Base-by-base conservation (phyloP, 306 rosid genomes). In the Geum urbanum region DNA sequence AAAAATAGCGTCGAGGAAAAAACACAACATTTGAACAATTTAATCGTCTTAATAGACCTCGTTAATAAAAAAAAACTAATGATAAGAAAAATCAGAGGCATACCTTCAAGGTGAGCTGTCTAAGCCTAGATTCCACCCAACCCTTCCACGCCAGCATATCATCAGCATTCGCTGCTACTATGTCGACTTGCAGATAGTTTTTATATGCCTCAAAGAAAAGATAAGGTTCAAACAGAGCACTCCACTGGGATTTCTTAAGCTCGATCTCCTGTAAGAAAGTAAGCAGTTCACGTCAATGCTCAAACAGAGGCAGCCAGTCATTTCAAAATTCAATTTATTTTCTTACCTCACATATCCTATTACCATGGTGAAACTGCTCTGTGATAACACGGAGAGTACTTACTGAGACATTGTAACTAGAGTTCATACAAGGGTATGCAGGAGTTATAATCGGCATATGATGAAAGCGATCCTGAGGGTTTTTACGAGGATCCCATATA, bases 361-460 rank as follows among this genome's bases (percentile, higher is more conserved):
- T 83, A 76, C 95, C 98, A 77, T 75, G 72, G 56, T 72, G 63
- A 80, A 94, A 94, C 83, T 94, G 99, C 74, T 94, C 97, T 85
- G 77, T 82, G 90, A 94, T 94, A 76, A 91, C 99, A 72, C 99
- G 95, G n/a, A 91, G 88, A 66, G 99, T 94, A 85, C 99, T 94
- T 76, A 84, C 77, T 1, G 99, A 94, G 64, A 90, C 99, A 81
- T 91, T 94, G 80, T 91, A 94, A 80, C 99, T 94, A 80, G 99
- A 94, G 78, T 94, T 94, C 97, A 94, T 94, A 87, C 99, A 88
- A 67, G 99, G 99, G 86, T 94, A 94, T 48, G 99, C 95, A 50
- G 99, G 99, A 81, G 99, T 94, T 67, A 94, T 91, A 70, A 94
- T 94, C 52, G 99, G 99, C 99, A 91, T 94, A 58, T 40, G 89